Evolutionary conservation across 768 basidiomycete species (phyloP).

Genomic region (Daedaleopsis nitida): DNA sequence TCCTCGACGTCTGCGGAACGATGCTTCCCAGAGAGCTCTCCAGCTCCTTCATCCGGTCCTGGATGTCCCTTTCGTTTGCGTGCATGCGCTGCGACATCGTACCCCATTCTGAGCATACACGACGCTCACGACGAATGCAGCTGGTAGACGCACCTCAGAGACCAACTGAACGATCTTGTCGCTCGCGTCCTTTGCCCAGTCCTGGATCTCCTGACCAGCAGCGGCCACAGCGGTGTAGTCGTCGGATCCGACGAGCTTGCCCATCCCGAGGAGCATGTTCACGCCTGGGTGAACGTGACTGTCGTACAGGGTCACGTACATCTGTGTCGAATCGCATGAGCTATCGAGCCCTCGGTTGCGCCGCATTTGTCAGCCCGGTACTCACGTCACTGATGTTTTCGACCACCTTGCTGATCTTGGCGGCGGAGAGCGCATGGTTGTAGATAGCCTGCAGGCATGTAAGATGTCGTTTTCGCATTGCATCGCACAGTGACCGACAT

Average conservation of each 20-base stretch:
- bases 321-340: background rate
- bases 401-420: conserved; percentile 5
- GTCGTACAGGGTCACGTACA: conserved; percentile 6
- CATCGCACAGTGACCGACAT: no score
- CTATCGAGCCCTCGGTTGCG: background rate
- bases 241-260: conserved; percentile 1
- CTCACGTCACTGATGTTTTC: conserved; percentile 4
- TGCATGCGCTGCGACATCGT: background rate
- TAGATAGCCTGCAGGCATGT: background rate
- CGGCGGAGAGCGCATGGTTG: conserved; percentile 3
- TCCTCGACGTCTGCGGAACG: background rate
- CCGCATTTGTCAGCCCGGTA: background rate
- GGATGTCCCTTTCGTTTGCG: background rate
- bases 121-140: background rate
- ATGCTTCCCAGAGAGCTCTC: conserved; percentile 1
- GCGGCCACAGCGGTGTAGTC: background rate
- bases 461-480: background rate
- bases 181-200: conserved; percentile 6
- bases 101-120: background rate
- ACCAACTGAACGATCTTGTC: background rate
- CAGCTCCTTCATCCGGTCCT: background rate
- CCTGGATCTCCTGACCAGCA: background rate
- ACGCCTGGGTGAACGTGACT: conserved; percentile 5
- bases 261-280: conserved; percentile 9
- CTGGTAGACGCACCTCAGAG: background rate